Evolutionary conservation across 2,329 filamentous ascomycete genomes (phyloP).

Genomic region (Xylariaceae sp.): DNA sequence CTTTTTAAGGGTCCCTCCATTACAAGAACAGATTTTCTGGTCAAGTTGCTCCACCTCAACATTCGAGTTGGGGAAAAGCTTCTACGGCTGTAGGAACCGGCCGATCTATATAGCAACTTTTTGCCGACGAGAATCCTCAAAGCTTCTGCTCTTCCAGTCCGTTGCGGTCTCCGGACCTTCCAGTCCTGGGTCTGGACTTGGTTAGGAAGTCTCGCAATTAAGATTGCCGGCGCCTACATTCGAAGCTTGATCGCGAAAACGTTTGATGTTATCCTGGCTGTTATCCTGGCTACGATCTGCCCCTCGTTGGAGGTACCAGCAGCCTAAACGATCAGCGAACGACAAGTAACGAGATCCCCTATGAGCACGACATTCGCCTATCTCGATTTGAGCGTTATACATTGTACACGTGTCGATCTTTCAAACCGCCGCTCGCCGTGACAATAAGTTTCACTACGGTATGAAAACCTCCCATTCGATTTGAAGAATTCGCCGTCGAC

Average conservation of each 20-base stretch:
- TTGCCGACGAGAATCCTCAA: neutral
- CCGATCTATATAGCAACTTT: neutral
- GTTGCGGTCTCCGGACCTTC: neutral
- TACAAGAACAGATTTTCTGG: neutral
- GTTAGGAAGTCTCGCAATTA: neutral
- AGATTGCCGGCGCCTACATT: neutral
- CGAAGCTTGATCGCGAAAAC: neutral
- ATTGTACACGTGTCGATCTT: conserved; percentile 17
- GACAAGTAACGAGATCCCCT: neutral
- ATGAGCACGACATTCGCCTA: neutral
- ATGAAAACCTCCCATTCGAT: neutral
- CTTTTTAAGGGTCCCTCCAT: neutral
- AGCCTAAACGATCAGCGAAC: neutral
- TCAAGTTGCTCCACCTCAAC: neutral
- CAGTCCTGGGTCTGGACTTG: neutral
- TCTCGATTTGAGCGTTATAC: conserved; percentile 10
- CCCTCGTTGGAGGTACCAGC: neutral
- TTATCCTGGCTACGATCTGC: neutral
- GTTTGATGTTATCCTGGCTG: neutral
- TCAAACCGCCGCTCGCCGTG: neutral
- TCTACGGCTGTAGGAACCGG: neutral
- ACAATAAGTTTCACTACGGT: neutral
- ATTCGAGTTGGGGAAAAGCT: neutral
- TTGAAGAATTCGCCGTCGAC: conserved; percentile 3
- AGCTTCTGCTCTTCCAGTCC: neutral